phyloP scores from a whole-genome alignment of 768 basidiomycete genomes.

The Xerocomellus amylosporus region DNA sequence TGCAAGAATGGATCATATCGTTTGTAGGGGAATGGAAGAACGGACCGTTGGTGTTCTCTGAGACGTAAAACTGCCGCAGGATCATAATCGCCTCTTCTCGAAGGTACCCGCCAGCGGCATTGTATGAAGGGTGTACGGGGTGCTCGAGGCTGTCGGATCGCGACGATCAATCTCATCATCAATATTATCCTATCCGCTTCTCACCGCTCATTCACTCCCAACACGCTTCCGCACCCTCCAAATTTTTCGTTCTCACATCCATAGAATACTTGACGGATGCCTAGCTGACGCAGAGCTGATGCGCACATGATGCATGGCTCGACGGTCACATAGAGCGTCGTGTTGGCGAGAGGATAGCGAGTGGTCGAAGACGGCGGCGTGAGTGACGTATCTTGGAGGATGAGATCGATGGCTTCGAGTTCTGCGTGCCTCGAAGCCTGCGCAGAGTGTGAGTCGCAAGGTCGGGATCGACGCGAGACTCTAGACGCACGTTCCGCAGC shows the following conservation, averaged over 20 bases:
- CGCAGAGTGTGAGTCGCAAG: slow-evolving; percentile 1
- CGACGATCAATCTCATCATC: not conserved
- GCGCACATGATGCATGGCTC: slow-evolving; percentile 99
- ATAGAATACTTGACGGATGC: slow-evolving; percentile 86
- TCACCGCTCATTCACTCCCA: slow-evolving; percentile 79
- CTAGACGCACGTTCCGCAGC: slow-evolving; percentile 70
- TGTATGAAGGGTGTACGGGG: slow-evolving; percentile 71
- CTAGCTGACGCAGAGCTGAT: slow-evolving; percentile 89
- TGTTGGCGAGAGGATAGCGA: slow-evolving; percentile 66
- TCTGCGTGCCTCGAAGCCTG: slow-evolving; percentile 97
- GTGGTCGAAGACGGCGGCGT: slow-evolving; percentile 43
- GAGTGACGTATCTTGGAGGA: slow-evolving; percentile 61
- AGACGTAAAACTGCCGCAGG: slow-evolving; percentile 84
- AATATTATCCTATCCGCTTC: slow-evolving; percentile 18
- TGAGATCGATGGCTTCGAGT: slow-evolving; percentile 91
- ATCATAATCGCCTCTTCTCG: slow-evolving; percentile 87
- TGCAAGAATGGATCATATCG: not conserved
- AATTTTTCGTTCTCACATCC: slow-evolving; percentile 96
- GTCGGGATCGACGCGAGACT: not conserved
- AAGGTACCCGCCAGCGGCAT: slow-evolving; percentile 70
- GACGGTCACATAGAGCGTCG: slow-evolving; percentile 94
- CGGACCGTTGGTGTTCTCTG: slow-evolving; percentile 88
- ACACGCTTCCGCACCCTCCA: slow-evolving; percentile 93
- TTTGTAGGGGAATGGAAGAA: not conserved
- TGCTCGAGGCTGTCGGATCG: slow-evolving; percentile 54